Evolutionary conservation across 1,139 yeast species (phyloP).

Genomic region (Wickerhamomyces sp.): DNA sequence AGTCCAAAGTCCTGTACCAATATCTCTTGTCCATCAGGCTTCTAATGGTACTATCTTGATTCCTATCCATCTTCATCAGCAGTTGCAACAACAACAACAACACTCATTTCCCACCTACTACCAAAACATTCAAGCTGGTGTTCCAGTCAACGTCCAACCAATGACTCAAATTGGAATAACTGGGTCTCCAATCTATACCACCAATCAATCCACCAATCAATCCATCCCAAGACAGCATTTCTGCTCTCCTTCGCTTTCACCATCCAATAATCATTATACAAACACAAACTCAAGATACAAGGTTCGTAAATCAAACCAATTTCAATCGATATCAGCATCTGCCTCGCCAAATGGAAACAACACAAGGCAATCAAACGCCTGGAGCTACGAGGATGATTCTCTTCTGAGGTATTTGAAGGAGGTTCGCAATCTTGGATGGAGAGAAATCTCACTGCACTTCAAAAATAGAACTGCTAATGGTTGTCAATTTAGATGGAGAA

Average conservation of each 20-base stretch:
- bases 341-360: background rate
- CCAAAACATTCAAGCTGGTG: background rate
- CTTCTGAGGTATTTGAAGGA: conserved; percentile 67
- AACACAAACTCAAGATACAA: background rate
- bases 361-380: conserved; percentile 31
- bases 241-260: background rate
- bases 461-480: conserved; percentile 74
- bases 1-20: background rate
- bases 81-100: conserved; percentile 1
- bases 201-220: background rate
- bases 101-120: background rate
- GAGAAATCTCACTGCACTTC: conserved; percentile 69
- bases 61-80: conserved; percentile 1
- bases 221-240: conserved; percentile 1
- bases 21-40: background rate
- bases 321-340: too few species aligned
- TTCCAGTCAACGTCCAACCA: background rate
- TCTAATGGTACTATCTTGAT: background rate
- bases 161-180: conserved; percentile 2
- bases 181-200: conserved; percentile 1
- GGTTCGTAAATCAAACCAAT: too few species aligned
- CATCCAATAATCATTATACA: background rate
- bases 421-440: conserved; percentile 72
- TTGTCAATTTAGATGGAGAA: conserved; percentile 79
- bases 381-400: conserved; percentile 75